Evolutionary conservation across 2,329 filamentous ascomycete genomes (phyloP).

Genomic region (Dryadomyces quercivorus): DNA sequence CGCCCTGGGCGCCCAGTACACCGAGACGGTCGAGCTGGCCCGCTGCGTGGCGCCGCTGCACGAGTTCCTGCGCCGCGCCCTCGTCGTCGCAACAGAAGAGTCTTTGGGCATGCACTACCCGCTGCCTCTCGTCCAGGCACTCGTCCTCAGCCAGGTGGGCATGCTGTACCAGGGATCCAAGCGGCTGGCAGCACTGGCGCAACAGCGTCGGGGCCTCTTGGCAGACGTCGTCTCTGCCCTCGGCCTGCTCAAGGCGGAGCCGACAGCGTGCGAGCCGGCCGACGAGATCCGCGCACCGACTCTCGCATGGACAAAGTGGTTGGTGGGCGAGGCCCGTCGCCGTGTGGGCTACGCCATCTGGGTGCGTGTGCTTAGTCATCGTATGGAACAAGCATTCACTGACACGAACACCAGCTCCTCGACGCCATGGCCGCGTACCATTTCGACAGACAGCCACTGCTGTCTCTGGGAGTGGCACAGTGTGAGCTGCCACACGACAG

Average conservation of each 20-base stretch:
- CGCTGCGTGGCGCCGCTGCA: conserved; percentile 14
- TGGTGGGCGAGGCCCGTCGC: not conserved
- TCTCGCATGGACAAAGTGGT: conserved; percentile 1
- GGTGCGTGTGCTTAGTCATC: not conserved
- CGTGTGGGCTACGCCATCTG: conserved; percentile 8
- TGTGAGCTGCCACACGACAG: conserved; percentile 5
- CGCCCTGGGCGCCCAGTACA: conserved; percentile 15
- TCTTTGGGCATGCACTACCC: not conserved
- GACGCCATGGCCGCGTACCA: conserved; percentile 8
- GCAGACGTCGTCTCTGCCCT: not conserved
- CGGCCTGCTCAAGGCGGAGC: not conserved
- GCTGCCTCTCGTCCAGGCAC: conserved; percentile 1
- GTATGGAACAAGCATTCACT: not conserved
- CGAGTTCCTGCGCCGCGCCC: conserved; percentile 13
- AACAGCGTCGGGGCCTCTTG: not conserved
- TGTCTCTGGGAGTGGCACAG: not conserved
- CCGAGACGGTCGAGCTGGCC: conserved; percentile 12
- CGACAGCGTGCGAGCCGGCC: not conserved
- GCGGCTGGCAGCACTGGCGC: not conserved
- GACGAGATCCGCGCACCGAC: not conserved
- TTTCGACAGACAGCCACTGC: conserved; percentile 1
- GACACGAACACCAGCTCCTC: conserved; percentile 4
- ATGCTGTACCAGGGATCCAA: conserved; percentile 7
- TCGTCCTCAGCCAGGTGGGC: conserved; percentile 5
- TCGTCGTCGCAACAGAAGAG: not conserved